Conservation (phyloP, 208 protist genomes). For the Trypanosoma boissoni region DNA sequence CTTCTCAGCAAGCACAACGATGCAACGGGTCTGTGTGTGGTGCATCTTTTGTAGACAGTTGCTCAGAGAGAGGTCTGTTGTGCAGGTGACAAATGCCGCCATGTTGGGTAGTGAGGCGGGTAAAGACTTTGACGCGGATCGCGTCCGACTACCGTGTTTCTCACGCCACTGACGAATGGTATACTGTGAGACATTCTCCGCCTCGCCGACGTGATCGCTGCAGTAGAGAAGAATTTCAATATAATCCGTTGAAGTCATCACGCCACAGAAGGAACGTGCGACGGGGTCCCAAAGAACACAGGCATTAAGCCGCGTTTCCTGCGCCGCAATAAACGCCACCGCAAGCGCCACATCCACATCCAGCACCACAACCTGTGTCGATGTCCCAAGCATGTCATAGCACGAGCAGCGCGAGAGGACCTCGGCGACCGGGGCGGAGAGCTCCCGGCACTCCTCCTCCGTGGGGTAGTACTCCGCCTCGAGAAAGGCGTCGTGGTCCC, state of each 20-base stretch:
- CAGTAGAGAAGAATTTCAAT: conserved; percentile 86
- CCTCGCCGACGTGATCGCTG: conserved; percentile 49
- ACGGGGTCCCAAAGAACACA: conserved; percentile 80
- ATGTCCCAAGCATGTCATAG: conserved; percentile 83
- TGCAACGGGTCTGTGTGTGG: conserved; percentile 46
- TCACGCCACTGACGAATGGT: conserved; percentile 62
- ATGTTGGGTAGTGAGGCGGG: conserved; percentile 10
- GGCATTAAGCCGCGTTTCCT: conserved; percentile 78
- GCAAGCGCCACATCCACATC: conserved; percentile 69
- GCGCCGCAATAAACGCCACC: conserved; percentile 84
- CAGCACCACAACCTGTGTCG: conserved; percentile 84
- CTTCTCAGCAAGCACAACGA: conserved; percentile 72
- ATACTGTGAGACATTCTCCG: conserved; percentile 55
- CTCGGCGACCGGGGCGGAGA: conserved; percentile 56
- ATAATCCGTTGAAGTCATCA: conserved; percentile 84
- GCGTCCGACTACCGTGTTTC: conserved; percentile 7
- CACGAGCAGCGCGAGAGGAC: conserved; percentile 74
- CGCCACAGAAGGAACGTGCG: conserved; percentile 54
- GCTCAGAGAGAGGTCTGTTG: conserved; percentile 52
- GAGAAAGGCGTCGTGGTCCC: conserved; percentile 25
- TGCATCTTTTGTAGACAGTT: conserved; percentile 71
- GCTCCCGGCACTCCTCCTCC: conserved; percentile 47
- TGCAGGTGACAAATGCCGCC: conserved; percentile 43
- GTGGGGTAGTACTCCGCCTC: conserved; percentile 54
- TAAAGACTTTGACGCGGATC: not conserved